These are phyloP conservation scores for Solanum chaucha DNA, from an alignment of 257 asterid genomes.

Conservation along the genomic window DNA sequence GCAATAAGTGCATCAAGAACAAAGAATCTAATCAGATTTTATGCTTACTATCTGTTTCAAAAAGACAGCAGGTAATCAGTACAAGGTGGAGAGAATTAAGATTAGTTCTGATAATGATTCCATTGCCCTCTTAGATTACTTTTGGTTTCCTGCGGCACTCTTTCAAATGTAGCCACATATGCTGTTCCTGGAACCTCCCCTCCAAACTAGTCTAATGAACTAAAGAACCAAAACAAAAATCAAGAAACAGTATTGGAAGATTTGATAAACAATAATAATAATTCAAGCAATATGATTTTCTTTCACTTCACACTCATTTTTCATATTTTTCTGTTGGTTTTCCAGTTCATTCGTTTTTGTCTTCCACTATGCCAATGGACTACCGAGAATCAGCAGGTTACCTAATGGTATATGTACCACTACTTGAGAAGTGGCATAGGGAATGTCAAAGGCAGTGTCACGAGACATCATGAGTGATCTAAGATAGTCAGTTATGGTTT, in stretches of 20 bases:
- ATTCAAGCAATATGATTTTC: not conserved
- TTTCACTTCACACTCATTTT: not conserved
- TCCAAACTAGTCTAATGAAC: not conserved
- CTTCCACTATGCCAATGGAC: not conserved
- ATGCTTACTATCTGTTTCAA: not conserved
- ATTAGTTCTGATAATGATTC: not conserved
- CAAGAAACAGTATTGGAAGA: not conserved
- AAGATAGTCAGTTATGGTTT: not conserved
- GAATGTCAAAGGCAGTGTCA: not conserved
- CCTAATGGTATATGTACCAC: not conserved
- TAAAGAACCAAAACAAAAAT: not conserved
- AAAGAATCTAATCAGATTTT: not conserved
- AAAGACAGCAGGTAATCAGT: not conserved
- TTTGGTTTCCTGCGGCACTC: not conserved
- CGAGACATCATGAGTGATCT: not conserved
- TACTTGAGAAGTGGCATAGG: not conserved
- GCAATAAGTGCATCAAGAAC: not conserved
- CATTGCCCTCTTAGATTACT: not conserved
- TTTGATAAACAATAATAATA: not conserved
- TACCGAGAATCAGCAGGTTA: not conserved
- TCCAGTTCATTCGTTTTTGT: not conserved
- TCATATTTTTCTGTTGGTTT: not conserved
- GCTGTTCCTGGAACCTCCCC: not conserved
- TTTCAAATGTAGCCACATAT: not conserved
- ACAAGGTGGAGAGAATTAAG: not conserved